Conservation (phyloP, 2,329 filamentous ascomycete species). For the Furcasterigmium furcatum region DNA sequence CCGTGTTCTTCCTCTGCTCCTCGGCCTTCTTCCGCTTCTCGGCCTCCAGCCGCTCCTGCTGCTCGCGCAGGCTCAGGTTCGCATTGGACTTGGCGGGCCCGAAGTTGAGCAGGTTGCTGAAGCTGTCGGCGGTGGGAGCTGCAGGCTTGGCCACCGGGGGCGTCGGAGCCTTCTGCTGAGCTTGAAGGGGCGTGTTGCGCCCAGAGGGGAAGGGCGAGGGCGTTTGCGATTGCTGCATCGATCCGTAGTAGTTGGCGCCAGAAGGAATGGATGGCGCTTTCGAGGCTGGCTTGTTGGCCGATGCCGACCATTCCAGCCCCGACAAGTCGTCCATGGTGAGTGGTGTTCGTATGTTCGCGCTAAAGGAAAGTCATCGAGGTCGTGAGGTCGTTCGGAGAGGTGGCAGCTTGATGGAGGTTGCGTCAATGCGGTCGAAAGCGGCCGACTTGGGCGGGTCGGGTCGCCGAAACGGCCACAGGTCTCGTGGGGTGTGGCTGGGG, state of each 20-base stretch:
- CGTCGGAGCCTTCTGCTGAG: slow-evolving; percentile 38
- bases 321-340: slow-evolving; percentile 59
- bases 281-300: slow-evolving; percentile 26
- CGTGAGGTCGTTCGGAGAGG: slow-evolving; percentile 10
- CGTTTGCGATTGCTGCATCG: slow-evolving; percentile 53
- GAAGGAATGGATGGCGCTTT: slow-evolving; percentile 40
- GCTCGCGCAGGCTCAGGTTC: slow-evolving; percentile 75
- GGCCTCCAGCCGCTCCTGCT: slow-evolving; percentile 64
- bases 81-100: slow-evolving; percentile 57
- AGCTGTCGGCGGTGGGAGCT: slow-evolving; percentile 62
- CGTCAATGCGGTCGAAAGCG: background rate
- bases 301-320: slow-evolving; percentile 55
- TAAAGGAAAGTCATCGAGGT: slow-evolving; percentile 8
- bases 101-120: slow-evolving; percentile 71
- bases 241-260: slow-evolving; percentile 38
- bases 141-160: slow-evolving; percentile 33
- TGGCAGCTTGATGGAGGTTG: background rate
- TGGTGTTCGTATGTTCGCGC: background rate
- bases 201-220: slow-evolving; percentile 54
- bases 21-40: slow-evolving; percentile 72
- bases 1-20: slow-evolving; percentile 67
- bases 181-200: slow-evolving; percentile 48
- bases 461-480: no score
- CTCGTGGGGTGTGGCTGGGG: no score
- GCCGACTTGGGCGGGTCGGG: background rate